These are phyloP conservation scores for Solanum etuberosum DNA, from an alignment of 257 asterid genomes.

Conservation along the genomic window DNA sequence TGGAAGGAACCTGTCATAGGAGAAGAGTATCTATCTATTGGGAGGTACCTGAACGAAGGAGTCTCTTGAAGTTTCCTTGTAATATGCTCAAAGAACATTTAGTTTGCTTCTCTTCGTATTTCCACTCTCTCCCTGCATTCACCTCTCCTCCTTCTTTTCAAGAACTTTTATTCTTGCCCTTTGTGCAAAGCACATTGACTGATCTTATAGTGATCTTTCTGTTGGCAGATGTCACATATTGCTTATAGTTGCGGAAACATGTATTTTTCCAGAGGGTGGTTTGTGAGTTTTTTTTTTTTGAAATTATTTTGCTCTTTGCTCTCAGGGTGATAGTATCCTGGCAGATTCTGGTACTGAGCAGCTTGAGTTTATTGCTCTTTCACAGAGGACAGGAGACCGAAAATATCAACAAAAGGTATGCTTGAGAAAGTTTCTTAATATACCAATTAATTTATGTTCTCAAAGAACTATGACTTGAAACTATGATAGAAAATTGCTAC, in stretches of 20 bases:
- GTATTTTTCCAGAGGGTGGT: neutral
- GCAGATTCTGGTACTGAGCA: constrained; percentile 99
- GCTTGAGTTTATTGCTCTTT: constrained; percentile 97
- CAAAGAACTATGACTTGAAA: neutral
- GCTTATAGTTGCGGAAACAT: neutral
- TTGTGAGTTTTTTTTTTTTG: neutral
- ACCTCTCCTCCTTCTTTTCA: neutral
- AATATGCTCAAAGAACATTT: neutral
- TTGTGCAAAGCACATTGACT: neutral
- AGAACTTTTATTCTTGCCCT: neutral
- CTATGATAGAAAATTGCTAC: neutral
- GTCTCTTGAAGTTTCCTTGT: neutral
- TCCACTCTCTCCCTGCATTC: neutral
- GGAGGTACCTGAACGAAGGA: neutral
- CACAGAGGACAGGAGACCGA: constrained; percentile 84
- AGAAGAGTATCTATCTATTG: neutral
- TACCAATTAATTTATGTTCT: neutral
- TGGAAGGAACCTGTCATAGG: neutral
- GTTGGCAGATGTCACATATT: neutral
- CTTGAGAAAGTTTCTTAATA: neutral
- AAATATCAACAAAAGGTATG: constrained; percentile 84
- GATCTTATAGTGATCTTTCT: neutral
- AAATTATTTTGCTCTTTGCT: constrained; percentile 2
- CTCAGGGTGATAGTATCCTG: constrained; percentile 92
- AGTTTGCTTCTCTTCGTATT: neutral